Conservation (phyloP, 1,284 basidiomycete genomes). For the Cutaneotrichosporon dermatis region DNA sequence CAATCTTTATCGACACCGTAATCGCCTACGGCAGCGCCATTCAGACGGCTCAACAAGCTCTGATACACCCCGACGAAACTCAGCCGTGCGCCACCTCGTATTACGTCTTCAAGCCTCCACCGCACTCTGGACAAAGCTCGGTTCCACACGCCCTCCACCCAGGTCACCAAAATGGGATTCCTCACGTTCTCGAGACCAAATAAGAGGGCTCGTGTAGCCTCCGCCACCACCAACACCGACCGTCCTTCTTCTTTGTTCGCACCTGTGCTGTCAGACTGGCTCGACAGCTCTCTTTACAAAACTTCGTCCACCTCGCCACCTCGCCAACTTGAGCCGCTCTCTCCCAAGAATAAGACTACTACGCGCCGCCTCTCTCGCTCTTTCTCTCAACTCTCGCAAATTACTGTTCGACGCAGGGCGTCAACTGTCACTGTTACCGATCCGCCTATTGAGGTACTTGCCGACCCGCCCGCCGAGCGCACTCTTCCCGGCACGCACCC, state of each 20-base stretch:
- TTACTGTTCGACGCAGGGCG: neutral
- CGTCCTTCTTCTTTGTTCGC: neutral
- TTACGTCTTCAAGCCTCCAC: no score
- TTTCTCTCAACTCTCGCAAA: neutral
- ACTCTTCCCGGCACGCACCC: neutral
- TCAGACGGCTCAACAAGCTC: no score
- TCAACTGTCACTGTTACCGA: neutral
- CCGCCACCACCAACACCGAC: neutral
- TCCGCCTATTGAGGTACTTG: no score
- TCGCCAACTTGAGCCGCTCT: neutral
- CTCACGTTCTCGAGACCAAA: conserved; percentile 1
- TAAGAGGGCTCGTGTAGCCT: neutral
- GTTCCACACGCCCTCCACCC: neutral
- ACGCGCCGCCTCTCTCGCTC: neutral
- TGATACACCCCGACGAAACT: no score
- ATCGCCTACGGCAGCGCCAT: no score
- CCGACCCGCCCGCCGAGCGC: neutral
- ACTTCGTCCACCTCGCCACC: neutral
- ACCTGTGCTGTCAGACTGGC: neutral
- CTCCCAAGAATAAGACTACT: neutral
- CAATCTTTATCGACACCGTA: no score
- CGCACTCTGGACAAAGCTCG: no score
- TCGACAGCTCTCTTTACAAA: neutral
- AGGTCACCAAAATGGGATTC: conserved; percentile 5
- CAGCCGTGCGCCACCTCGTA: no score